These are phyloP conservation scores for Penicillium thymicola DNA, from an alignment of 2,329 filamentous ascomycete genomes.

Conservation along the genomic window DNA sequence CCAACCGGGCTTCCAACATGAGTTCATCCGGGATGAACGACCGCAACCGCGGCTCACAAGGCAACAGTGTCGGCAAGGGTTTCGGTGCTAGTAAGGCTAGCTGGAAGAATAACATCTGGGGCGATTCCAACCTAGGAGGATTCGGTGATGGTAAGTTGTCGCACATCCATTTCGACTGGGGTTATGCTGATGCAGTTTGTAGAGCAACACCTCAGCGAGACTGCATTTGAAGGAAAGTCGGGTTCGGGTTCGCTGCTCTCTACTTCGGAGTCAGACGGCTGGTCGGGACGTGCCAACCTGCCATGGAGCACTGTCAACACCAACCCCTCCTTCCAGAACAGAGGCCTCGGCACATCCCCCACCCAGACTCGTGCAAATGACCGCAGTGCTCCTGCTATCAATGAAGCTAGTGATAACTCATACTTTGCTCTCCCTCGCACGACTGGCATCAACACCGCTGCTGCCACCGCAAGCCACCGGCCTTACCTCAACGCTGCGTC, in stretches of 20 bases:
- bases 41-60: constrained; percentile 37
- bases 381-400: constrained; percentile 36
- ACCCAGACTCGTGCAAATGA: constrained; percentile 53
- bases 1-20: constrained; percentile 41
- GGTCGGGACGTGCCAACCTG: constrained; percentile 51
- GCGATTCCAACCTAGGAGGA: constrained; percentile 46
- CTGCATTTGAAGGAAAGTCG: constrained; percentile 54
- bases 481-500: constrained; percentile 33
- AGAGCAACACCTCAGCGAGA: constrained; percentile 31
- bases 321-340: constrained; percentile 26
- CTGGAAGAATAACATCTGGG: constrained; percentile 54
- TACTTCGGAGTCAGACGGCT: constrained; percentile 66
- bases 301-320: constrained; percentile 59
- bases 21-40: constrained; percentile 37
- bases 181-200: not conserved
- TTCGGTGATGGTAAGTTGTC: constrained; percentile 40
- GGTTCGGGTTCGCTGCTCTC: constrained; percentile 68
- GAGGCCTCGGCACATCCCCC: constrained; percentile 56
- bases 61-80: constrained; percentile 40
- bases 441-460: constrained; percentile 41
- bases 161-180: not conserved
- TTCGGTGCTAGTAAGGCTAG: constrained; percentile 44
- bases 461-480: constrained; percentile 27
- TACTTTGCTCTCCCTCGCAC: constrained; percentile 49
- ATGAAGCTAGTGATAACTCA: constrained; percentile 46